Evolutionary conservation across 129 eudicot species (phyloP).

Genomic region (Daucus carota): DH1_v3.0 NC_030386.2:24472001-24472500

Average conservation of each 20-base stretch:
- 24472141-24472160: not conserved
- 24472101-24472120: not conserved
- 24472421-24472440: not conserved
- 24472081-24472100: not conserved
- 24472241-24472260: conserved; percentile 80
- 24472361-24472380: not conserved
- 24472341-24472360: not conserved
- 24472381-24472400: not conserved
- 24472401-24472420: not conserved
- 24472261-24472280: conserved; percentile 81
- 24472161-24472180: not conserved
- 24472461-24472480: not conserved
- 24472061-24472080: no score
- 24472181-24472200: not conserved
- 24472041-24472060: no score
- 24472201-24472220: conserved; percentile 47
- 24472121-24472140: not conserved
- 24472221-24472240: conserved; percentile 60
- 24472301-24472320: conserved; percentile 82
- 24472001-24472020: no score
- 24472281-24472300: conserved; percentile 83
- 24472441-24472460: not conserved
- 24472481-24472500: not conserved
- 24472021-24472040: not conserved
- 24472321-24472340: conserved; percentile 25